Conservation (phyloP, 1,284 basidiomycete genomes). For the Flammula alnicola region DNA sequence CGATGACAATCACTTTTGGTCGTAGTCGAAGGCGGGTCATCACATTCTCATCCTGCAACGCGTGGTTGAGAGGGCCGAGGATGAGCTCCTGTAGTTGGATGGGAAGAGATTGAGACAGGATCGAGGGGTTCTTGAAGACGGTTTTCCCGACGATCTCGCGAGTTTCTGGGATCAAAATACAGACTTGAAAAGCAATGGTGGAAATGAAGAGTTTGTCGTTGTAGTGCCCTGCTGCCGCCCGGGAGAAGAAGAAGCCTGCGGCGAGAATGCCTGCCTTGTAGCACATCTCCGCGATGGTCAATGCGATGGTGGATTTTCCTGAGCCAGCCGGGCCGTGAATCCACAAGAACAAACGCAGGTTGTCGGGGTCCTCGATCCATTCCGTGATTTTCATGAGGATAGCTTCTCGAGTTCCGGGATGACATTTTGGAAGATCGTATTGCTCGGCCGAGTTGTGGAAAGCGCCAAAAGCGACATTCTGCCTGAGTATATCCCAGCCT, state of each 20-base stretch:
- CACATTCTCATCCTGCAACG: background rate
- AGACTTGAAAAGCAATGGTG: constrained; percentile 9
- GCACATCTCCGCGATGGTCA: background rate
- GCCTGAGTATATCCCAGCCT: too few species aligned
- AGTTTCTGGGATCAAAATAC: background rate
- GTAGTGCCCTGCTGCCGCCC: background rate
- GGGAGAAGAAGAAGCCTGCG: constrained; percentile 1
- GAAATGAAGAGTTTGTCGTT: background rate
- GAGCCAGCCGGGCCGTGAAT: too few species aligned
- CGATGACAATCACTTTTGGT: constrained; percentile 9
- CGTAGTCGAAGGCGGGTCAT: too few species aligned
- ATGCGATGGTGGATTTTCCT: too few species aligned
- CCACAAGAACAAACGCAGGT: too few species aligned
- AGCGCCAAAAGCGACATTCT: too few species aligned
- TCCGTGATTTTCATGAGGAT: too few species aligned
- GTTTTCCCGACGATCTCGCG: background rate
- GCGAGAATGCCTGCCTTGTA: background rate
- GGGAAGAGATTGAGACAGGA: constrained; percentile 1
- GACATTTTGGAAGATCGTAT: too few species aligned
- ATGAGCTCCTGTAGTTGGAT: constrained; percentile 3
- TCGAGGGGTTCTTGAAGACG: background rate
- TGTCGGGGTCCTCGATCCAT: too few species aligned
- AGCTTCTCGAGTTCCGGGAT: too few species aligned
- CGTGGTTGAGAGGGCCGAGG: background rate
- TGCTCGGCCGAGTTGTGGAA: too few species aligned